phyloP scores from a whole-genome alignment of 306 rosid species.

The Quercus glauca region DNA sequence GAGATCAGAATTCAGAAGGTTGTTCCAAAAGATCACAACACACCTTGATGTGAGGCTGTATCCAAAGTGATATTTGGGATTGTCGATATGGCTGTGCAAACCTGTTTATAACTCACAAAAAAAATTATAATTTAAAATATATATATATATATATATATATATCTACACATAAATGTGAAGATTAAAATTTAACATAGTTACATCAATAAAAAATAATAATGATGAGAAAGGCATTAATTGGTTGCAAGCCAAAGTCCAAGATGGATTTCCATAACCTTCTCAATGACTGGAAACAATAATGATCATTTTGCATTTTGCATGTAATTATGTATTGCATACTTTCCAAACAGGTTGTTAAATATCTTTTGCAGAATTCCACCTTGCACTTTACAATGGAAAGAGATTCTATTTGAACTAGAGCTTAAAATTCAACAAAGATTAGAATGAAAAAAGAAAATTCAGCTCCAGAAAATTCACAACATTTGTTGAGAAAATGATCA shows the following conservation, averaged over 20 bases:
- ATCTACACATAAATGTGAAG: background rate
- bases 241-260: background rate
- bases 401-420: background rate
- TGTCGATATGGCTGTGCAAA: slow-evolving; percentile 48
- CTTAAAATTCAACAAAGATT: background rate
- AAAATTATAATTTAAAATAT: slow-evolving; percentile 14
- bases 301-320: background rate
- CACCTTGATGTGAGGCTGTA: too few relatives aligned
- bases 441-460: background rate
- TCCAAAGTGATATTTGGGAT: too few relatives aligned
- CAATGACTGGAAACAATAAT: background rate
- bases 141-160: background rate
- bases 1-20: too few relatives aligned
- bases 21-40: too few relatives aligned
- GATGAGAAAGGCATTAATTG: background rate
- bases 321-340: background rate
- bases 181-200: background rate
- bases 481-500: background rate
- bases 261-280: background rate
- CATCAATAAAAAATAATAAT: background rate
- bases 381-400: too few relatives aligned
- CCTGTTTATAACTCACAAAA: slow-evolving; percentile 45
- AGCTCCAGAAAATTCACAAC: background rate
- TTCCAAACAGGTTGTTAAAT: background rate
- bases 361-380: too few relatives aligned